phyloP scores from a whole-genome alignment of 495 filamentous ascomycete genomes.

The Hypomontagnella monticulosa region DNA sequence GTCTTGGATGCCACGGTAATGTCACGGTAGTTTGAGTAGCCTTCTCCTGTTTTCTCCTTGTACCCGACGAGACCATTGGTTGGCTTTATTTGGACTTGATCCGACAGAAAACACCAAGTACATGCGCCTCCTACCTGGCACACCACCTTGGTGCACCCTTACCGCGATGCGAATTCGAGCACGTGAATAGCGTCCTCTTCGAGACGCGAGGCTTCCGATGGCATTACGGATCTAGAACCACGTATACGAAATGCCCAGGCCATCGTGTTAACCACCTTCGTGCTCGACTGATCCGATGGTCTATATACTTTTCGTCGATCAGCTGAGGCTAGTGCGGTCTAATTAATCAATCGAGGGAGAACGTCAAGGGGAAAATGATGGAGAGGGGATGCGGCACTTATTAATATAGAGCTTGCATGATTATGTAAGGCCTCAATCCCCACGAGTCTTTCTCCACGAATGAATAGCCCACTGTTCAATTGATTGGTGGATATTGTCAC shows the following conservation, averaged over 20 bases:
- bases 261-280: not conserved
- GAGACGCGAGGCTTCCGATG: constrained; percentile 9
- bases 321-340: not conserved
- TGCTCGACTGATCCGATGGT: not conserved
- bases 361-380: not conserved
- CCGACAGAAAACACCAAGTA: constrained; percentile 1
- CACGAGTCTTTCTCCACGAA: not conserved
- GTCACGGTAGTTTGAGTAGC: not conserved
- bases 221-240: constrained; percentile 9
- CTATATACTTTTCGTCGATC: not conserved
- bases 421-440: constrained; percentile 16
- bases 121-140: not conserved
- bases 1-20: not conserved
- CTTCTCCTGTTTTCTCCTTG: not conserved
- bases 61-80: constrained; percentile 27
- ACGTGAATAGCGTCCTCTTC: constrained; percentile 22
- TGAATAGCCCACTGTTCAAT: not conserved
- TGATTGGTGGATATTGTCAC: too few relatives aligned
- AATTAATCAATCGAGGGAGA: not conserved
- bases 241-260: not conserved
- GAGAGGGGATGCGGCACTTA: constrained; percentile 6
- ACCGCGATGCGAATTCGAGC: constrained; percentile 15
- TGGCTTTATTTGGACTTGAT: constrained; percentile 11
- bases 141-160: constrained; percentile 9
- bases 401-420: not conserved